phyloP scores from a whole-genome alignment of 176 grass and related monocot species.

The Oryza coarctata region DNA sequence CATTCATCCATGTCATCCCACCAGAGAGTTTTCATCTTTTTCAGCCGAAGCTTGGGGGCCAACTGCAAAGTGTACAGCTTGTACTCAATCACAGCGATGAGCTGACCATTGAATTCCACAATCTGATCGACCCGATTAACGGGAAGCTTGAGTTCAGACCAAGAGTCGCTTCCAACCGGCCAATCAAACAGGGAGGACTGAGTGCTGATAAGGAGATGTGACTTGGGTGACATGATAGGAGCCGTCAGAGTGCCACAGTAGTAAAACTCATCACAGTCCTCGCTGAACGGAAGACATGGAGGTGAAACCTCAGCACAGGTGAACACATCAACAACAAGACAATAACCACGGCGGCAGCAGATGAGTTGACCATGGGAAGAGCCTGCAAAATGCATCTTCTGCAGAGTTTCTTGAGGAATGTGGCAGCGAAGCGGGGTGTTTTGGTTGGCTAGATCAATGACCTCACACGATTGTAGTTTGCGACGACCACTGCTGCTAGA shows the following conservation, averaged over 20 bases:
- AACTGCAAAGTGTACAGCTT: constrained; percentile 38
- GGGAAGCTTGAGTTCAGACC: constrained; percentile 1
- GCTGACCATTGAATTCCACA: constrained; percentile 40
- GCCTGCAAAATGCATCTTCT: constrained; percentile 5
- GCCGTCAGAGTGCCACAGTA: constrained; percentile 29
- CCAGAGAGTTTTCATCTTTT: constrained; percentile 22
- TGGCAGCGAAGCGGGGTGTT: not conserved
- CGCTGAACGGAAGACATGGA: constrained; percentile 1
- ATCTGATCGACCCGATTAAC: constrained; percentile 7
- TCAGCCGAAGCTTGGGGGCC: constrained; percentile 11
- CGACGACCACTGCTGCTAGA: not conserved
- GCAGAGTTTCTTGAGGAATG: not conserved
- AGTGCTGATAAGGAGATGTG: constrained; percentile 35
- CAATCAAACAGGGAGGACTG: constrained; percentile 26
- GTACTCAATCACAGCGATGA: constrained; percentile 20
- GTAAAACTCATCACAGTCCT: not conserved
- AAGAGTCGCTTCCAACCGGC: constrained; percentile 23
- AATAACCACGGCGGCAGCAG: not conserved
- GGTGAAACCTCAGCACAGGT: constrained; percentile 29
- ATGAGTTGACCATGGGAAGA: constrained; percentile 28
- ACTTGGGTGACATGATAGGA: constrained; percentile 38
- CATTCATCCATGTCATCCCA: not conserved
- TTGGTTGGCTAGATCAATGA: not conserved
- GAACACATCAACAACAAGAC: constrained; percentile 28
- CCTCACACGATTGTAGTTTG: not conserved